These are phyloP conservation scores for Cicer chorassanicum DNA, from an alignment of 306 rosid genomes.

Conservation along the genomic window DNA sequence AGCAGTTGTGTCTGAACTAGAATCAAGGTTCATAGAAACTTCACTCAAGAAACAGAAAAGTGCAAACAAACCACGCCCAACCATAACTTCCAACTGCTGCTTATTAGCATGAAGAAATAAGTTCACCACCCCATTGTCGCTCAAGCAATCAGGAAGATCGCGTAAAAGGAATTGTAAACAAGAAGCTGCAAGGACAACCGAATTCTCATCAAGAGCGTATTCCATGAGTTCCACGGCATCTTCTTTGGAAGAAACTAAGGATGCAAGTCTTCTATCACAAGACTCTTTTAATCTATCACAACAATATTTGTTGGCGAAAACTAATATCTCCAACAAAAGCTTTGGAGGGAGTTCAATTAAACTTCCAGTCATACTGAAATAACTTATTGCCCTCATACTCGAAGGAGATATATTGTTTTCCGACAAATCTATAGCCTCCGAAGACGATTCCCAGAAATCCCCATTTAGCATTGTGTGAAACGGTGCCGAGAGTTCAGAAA, in stretches of 20 bases:
- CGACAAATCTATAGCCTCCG: slow-evolving; percentile 78
- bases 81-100: slow-evolving; percentile 69
- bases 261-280: slow-evolving; percentile 81
- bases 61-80: slow-evolving; percentile 73
- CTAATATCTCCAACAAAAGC: slow-evolving; percentile 79
- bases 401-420: slow-evolving; percentile 73
- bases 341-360: slow-evolving; percentile 64
- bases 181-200: slow-evolving; percentile 73
- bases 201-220: slow-evolving; percentile 73
- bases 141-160: slow-evolving; percentile 74
- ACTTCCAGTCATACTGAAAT: slow-evolving; percentile 66
- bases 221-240: slow-evolving; percentile 89
- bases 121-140: slow-evolving; percentile 66
- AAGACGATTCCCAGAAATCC: slow-evolving; percentile 75
- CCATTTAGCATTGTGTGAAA: slow-evolving; percentile 92
- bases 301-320: slow-evolving; percentile 80
- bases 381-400: slow-evolving; percentile 74
- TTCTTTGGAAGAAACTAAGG: slow-evolving; percentile 66
- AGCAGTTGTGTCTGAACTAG: slow-evolving; percentile 70
- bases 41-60: slow-evolving; percentile 85
- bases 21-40: slow-evolving; percentile 73
- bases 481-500: slow-evolving; percentile 83
- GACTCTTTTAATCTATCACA: slow-evolving; percentile 80
- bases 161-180: slow-evolving; percentile 81
- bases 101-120: slow-evolving; percentile 66